Conservation (phyloP, 2,329 filamentous ascomycete species). For the Neurospora sp. region DNA sequence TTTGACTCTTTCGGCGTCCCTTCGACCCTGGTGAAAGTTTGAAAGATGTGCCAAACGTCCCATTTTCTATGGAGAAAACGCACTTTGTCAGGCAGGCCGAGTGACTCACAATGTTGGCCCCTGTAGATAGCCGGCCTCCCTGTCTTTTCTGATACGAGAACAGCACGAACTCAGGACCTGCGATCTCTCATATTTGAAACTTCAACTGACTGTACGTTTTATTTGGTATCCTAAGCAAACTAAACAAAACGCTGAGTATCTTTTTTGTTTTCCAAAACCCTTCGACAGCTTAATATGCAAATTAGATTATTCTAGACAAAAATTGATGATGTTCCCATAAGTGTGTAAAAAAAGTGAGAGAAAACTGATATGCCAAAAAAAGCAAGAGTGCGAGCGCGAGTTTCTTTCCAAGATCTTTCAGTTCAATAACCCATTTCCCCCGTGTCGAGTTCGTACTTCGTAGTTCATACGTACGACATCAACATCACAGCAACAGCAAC, state of each 20-base stretch:
- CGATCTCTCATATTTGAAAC: no score
- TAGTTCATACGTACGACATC: not conserved
- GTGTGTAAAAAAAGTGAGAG: not conserved
- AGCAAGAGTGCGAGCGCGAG: not conserved
- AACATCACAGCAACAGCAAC: slow-evolving; percentile 5
- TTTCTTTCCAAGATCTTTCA: not conserved
- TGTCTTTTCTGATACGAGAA: no score
- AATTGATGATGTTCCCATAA: not conserved
- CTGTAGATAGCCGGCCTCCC: not conserved
- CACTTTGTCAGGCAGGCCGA: not conserved
- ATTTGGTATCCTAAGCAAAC: no score
- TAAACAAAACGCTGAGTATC: not conserved
- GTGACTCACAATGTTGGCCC: not conserved
- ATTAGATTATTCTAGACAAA: not conserved
- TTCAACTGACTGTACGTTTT: no score
- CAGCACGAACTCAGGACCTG: no score
- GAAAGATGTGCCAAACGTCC: not conserved
- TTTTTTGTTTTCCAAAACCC: not conserved
- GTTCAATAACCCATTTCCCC: not conserved
- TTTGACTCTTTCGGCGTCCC: not conserved
- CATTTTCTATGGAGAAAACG: not conserved
- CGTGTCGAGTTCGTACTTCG: not conserved
- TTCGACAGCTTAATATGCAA: not conserved
- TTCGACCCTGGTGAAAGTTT: not conserved
- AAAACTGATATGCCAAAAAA: not conserved